phyloP scores from a whole-genome alignment of 257 asterid species.

The Fraxinus anomala region DNA sequence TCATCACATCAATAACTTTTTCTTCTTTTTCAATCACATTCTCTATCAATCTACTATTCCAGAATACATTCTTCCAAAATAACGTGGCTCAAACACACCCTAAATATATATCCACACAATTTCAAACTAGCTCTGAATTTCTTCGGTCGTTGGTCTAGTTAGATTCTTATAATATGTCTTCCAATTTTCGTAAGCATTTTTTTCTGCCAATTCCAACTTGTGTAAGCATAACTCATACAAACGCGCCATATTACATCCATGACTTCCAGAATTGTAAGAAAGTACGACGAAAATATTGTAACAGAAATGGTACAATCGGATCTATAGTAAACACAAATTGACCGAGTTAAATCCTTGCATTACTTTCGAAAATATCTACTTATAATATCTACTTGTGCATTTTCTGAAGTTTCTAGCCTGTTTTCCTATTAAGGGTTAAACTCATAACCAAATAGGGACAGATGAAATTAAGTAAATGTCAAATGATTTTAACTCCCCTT shows the following conservation, averaged over 20 bases:
- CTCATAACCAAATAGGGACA: not conserved
- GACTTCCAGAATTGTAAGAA: not conserved
- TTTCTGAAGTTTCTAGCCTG: not conserved
- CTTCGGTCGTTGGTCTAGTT: no score
- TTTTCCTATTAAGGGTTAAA: slow-evolving; percentile 17
- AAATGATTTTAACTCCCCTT: not conserved
- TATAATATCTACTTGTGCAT: not conserved
- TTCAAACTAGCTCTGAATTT: no score
- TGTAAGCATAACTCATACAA: not conserved
- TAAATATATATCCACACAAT: no score
- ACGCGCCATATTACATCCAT: no score
- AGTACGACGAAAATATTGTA: not conserved
- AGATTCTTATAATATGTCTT: no score
- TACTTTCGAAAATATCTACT: not conserved
- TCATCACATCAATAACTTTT: no score
- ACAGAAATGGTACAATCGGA: slow-evolving; percentile 16
- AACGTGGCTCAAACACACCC: no score
- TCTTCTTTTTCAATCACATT: no score
- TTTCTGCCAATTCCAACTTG: not conserved
- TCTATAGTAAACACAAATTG: not conserved
- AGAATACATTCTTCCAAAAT: no score
- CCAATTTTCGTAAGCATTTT: no score
- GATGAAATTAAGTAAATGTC: not conserved
- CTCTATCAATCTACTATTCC: no score
- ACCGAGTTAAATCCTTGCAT: slow-evolving; percentile 18